Percentiles rank a stretch among this genome's conserved stretches.
Conservation (phyloP, 2,329 filamentous ascomycete species). For the Albifimbria verrucaria region DNA sequence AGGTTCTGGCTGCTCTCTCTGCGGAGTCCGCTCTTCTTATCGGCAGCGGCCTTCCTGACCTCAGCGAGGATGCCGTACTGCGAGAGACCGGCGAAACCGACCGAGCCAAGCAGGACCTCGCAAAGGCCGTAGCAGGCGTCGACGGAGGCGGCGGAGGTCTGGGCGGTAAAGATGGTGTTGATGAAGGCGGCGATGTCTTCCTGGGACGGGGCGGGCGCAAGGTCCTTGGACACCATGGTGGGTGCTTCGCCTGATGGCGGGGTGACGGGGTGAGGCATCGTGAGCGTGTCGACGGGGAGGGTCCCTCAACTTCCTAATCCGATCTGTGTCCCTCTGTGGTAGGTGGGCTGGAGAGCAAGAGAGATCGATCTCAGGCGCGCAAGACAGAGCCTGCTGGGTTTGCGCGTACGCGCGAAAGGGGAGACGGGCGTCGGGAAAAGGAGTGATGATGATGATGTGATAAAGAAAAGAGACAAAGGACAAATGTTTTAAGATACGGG, state of each 20-base stretch:
- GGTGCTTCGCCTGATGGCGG: conserved; percentile 33
- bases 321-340: neutral
- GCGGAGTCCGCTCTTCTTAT: conserved; percentile 87
- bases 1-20: conserved; percentile 94
- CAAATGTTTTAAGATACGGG: neutral
- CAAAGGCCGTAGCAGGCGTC: conserved; percentile 61
- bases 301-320: too few species aligned
- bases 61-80: conserved; percentile 53
- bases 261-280: conserved; percentile 48
- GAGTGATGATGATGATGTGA: neutral
- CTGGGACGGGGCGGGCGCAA: conserved; percentile 56
- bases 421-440: neutral
- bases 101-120: conserved; percentile 52
- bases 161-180: conserved; percentile 64
- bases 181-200: conserved; percentile 65
- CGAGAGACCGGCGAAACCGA: conserved; percentile 50
- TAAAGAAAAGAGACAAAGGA: neutral
- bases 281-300: conserved; percentile 7
- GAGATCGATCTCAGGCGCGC: neutral
- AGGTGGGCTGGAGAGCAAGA: neutral
- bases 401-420: neutral
- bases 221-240: conserved; percentile 44
- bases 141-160: conserved; percentile 66
- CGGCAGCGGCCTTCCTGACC: conserved; percentile 70
- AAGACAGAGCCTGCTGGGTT: neutral